Percentiles rank a stretch among this genome's conserved stretches.
phyloP scores from a whole-genome alignment of 2,329 filamentous ascomycete genomes.

The Dactylellina haptotyla region DNA sequence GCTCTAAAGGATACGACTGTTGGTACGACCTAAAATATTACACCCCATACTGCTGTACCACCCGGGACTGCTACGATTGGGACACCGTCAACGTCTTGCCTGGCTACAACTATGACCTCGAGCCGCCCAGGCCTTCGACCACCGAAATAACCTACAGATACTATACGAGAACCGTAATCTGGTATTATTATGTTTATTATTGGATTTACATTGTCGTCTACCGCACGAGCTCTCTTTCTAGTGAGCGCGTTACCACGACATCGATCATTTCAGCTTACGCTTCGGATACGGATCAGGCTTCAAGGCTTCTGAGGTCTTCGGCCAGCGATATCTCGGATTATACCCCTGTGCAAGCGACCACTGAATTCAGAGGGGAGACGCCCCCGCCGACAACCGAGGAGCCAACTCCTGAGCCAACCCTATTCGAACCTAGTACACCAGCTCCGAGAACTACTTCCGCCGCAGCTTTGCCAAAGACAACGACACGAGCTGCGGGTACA shows the following conservation, averaged over 20 bases:
- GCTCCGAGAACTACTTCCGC: too few relatives aligned
- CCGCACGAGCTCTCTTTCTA: slow-evolving; percentile 1
- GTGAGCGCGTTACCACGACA: background rate
- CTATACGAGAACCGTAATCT: slow-evolving; percentile 13
- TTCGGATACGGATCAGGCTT: background rate
- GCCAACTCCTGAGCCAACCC: too few relatives aligned
- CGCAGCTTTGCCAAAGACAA: too few relatives aligned
- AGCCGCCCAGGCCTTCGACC: background rate
- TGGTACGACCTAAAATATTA: background rate
- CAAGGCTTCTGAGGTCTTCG: background rate
- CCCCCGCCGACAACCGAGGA: background rate
- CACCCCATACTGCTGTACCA: background rate
- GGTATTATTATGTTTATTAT: slow-evolving; percentile 8
- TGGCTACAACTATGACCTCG: background rate
- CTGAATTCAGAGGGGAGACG: background rate
- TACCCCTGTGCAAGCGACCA: background rate
- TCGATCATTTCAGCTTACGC: slow-evolving; percentile 7
- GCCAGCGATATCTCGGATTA: background rate
- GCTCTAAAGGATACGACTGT: background rate
- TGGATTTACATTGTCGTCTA: slow-evolving; percentile 12
- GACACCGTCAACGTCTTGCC: background rate
- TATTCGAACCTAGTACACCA: too few relatives aligned
- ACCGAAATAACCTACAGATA: background rate
- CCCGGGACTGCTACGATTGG: background rate
- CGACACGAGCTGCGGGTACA: too few relatives aligned